Evolutionary conservation across 2,329 filamentous ascomycete genomes (phyloP), one percentile per base, ranked within the genome.

Genomic region (Diaporthe sp.): DNA sequence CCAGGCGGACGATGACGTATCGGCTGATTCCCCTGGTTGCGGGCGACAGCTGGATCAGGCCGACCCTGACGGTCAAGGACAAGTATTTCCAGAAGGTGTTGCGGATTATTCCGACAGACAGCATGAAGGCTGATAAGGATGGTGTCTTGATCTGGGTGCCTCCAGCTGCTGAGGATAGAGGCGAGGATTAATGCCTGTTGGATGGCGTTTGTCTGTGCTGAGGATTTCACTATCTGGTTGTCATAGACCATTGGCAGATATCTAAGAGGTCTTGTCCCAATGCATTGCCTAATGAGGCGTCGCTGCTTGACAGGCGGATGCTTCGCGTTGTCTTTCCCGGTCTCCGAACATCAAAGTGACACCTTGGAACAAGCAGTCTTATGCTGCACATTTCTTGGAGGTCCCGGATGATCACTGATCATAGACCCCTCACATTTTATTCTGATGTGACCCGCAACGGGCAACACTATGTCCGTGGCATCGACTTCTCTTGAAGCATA

Each of bases 81-180:
- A 93, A 94, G 79, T 98, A 98, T 80, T 98, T 98, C 84, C 95
- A 98, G 82, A 98, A 98, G 88, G 92, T 94, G 57, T 84, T 98
- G 76, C 92, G 93, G 77, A 92, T 98, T 34, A 91, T 95, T 76
- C 92, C 95, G 2, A 96, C 94, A 0, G 94, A 93, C 81, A 94
- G 92, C 31, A 93, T 92, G 86, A 91, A 88, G 82, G 85, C 86
- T 69, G 90, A 92, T 75, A 92, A 92, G 83, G 91, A 93, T 4
- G 92, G 91, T 0, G 81, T 94, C 31, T 79, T 92, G 78, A 81
- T 94, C 31, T 94, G 92, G 92, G 87, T 93, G 25, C 89, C 89
- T 34, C 79, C 79, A 78, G 78, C 76, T 6, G 80, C 81, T 49
- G 79, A 77, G 37, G 79, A 72, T 37, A 77, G 74, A 58, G 77